These are phyloP conservation scores for Cyclanthera cordifolia DNA, from an alignment of 306 rosid species.

Conservation along the genomic window DNA sequence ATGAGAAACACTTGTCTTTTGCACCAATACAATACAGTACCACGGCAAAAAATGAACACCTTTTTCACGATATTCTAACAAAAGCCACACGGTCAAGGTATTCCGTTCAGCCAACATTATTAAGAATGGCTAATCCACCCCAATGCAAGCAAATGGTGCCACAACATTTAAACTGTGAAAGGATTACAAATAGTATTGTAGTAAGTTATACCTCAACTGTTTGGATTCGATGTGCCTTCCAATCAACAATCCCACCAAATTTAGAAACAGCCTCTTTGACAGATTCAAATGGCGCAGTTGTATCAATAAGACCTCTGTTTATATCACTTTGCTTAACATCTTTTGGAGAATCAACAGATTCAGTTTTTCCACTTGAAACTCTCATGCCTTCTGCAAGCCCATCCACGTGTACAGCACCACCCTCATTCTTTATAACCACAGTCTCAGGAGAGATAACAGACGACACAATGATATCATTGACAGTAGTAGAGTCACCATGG, in stretches of 20 bases:
- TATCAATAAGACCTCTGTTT: slow-evolving; percentile 62
- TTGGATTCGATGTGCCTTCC: slow-evolving; percentile 92
- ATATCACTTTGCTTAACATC: slow-evolving; percentile 26
- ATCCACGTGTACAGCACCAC: background rate
- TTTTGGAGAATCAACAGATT: slow-evolving; percentile 25
- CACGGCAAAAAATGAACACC: background rate
- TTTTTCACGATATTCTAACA: background rate
- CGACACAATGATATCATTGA: background rate
- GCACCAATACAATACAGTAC: background rate
- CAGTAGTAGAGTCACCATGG: background rate
- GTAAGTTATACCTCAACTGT: slow-evolving; percentile 63
- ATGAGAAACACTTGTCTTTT: background rate
- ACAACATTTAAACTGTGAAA: background rate
- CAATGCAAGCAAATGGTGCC: background rate
- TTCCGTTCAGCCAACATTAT: background rate
- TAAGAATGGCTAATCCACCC: slow-evolving; percentile 2
- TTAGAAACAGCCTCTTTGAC: slow-evolving; percentile 97
- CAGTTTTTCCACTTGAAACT: slow-evolving; percentile 14
- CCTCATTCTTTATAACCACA: background rate
- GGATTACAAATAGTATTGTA: background rate
- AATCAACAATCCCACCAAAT: slow-evolving; percentile 95
- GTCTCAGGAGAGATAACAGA: slow-evolving; percentile 1
- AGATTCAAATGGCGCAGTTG: slow-evolving; percentile 89
- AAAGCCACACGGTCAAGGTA: no score
- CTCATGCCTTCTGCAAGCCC: background rate